Conservation (phyloP, 805 yeast species). For the Metschnikowia baotianmanensis region DNA sequence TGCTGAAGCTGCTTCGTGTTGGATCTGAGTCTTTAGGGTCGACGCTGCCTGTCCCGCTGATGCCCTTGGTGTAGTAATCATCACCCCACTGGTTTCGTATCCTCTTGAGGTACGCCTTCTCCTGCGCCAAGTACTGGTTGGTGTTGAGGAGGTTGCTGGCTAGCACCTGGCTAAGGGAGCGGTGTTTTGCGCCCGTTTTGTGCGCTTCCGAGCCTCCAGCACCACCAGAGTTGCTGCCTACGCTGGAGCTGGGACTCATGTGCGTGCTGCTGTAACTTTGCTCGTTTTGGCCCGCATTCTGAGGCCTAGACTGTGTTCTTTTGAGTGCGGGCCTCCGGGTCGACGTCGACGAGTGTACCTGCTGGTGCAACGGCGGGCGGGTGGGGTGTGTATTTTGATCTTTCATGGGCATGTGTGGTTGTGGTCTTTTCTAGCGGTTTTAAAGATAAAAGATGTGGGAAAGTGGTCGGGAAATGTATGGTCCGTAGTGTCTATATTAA, state of each 20-base stretch:
- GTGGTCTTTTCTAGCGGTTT: too few species aligned
- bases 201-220: slow-evolving; percentile 11
- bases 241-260: slow-evolving; percentile 1
- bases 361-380: not conserved
- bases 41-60: slow-evolving; percentile 39
- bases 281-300: not conserved
- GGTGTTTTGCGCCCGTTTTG: slow-evolving; percentile 10
- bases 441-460: too few species aligned
- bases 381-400: too few species aligned
- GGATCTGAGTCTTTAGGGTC: slow-evolving; percentile 14
- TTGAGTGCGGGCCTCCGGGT: slow-evolving; percentile 14
- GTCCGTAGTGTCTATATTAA: too few species aligned
- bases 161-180: slow-evolving; percentile 16
- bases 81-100: slow-evolving; percentile 60
- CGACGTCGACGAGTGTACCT: slow-evolving; percentile 6
- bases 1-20: not conserved
- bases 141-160: slow-evolving; percentile 18
- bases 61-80: slow-evolving; percentile 71
- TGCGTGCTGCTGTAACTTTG: slow-evolving; percentile 1
- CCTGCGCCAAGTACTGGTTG: slow-evolving; percentile 57
- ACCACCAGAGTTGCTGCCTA: not conserved
- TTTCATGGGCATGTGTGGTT: too few species aligned
- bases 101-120: slow-evolving; percentile 60
- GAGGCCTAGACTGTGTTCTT: slow-evolving; percentile 7
- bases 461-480: too few species aligned